These are phyloP conservation scores for Larix sibirica DNA, from an alignment of 83 land plant genomes.

Conservation along the genomic window DNA sequence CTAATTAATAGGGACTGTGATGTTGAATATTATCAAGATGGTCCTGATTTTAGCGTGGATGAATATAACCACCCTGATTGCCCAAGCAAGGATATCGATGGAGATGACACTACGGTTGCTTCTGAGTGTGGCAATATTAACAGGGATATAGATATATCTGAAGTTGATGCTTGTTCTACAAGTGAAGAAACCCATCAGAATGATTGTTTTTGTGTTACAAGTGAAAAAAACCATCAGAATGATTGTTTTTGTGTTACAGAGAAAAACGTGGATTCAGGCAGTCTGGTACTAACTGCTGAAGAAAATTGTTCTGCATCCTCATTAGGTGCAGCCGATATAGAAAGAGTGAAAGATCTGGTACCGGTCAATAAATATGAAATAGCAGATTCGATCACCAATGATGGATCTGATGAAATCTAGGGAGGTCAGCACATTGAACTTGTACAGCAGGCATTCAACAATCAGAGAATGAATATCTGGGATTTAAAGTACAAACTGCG, in stretches of 20 bases:
- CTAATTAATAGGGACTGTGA: slow-evolving; percentile 23
- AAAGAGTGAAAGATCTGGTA: neutral
- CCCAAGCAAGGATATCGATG: slow-evolving; percentile 32
- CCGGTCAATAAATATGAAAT: neutral
- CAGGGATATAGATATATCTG: neutral
- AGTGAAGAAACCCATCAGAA: neutral
- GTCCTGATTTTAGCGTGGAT: slow-evolving; percentile 11
- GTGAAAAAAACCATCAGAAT: neutral
- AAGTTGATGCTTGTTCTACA: neutral
- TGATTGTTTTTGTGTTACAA: neutral
- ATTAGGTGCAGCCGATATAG: neutral
- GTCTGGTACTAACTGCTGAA: neutral
- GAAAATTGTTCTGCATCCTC: neutral
- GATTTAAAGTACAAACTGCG: neutral
- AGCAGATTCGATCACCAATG: neutral
- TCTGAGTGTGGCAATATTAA: slow-evolving; percentile 19
- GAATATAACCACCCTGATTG: slow-evolving; percentile 43
- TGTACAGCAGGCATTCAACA: neutral
- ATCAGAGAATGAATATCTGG: neutral
- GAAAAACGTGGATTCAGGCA: neutral
- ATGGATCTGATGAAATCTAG: neutral
- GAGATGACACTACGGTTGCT: slow-evolving; percentile 18
- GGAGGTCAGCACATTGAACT: neutral
- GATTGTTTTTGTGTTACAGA: neutral
- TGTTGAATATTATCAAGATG: slow-evolving; percentile 14